phyloP scores from a whole-genome alignment of 2,329 filamentous ascomycete species.

The Diaporthe vexans region DNA sequence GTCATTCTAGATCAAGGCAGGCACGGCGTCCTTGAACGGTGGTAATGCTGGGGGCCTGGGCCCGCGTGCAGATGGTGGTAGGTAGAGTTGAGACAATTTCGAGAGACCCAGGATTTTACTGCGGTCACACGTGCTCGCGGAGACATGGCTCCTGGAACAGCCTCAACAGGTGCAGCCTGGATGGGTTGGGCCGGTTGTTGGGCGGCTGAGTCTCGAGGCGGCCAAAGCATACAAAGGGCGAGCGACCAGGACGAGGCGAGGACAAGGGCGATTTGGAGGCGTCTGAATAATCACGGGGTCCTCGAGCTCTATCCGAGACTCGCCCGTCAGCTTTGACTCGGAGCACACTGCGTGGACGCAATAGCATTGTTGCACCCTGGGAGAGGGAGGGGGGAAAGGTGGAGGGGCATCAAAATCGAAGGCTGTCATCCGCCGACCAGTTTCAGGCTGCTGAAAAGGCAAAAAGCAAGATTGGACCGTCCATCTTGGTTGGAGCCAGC shows the following conservation, averaged over 20 bases:
- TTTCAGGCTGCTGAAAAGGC: slow-evolving; percentile 24
- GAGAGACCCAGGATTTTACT: neutral
- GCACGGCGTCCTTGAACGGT: neutral
- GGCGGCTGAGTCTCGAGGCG: neutral
- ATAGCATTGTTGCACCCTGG: slow-evolving; percentile 10
- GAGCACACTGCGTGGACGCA: slow-evolving; percentile 14
- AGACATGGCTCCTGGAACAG: slow-evolving; percentile 20
- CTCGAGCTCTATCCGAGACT: slow-evolving; percentile 21
- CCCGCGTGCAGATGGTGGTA: neutral
- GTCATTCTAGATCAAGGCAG: neutral
- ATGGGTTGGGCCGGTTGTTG: slow-evolving; percentile 11
- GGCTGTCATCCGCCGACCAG: slow-evolving; percentile 31
- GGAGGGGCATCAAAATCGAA: slow-evolving; percentile 20
- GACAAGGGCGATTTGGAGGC: neutral
- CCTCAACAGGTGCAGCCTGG: slow-evolving; percentile 6
- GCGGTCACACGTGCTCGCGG: neutral
- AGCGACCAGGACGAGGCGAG: neutral
- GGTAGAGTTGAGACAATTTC: neutral
- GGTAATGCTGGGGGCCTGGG: neutral
- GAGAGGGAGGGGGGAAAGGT: neutral
- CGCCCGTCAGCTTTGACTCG: slow-evolving; percentile 32
- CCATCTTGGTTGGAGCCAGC: slow-evolving; percentile 2
- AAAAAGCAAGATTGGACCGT: slow-evolving; percentile 6
- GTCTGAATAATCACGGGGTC: slow-evolving; percentile 9
- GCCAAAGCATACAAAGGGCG: slow-evolving; percentile 15